These are phyloP conservation scores for Hydrangea macrophylla DNA, from an alignment of 148 eudicot genomes.

Conservation along the genomic window DNA sequence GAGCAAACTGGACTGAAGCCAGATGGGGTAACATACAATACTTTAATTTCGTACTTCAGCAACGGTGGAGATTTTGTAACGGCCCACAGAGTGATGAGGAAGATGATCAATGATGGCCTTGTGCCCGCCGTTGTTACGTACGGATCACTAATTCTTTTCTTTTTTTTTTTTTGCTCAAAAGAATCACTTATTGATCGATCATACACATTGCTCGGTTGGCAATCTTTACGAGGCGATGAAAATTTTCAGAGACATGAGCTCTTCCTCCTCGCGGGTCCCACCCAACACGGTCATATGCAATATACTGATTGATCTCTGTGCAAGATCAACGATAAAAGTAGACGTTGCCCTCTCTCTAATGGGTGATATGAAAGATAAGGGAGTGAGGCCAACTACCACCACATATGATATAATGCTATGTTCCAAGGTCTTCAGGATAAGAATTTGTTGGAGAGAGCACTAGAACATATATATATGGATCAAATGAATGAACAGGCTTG, in stretches of 20 bases:
- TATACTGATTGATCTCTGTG: constrained; percentile 60
- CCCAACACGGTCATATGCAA: constrained; percentile 79
- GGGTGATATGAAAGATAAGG: constrained; percentile 58
- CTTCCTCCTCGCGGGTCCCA: constrained; percentile 29
- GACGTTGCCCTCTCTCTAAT: constrained; percentile 57
- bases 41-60: constrained; percentile 61
- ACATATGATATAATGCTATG: constrained; percentile 79
- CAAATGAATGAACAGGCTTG: constrained; percentile 64
- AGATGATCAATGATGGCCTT: constrained; percentile 48
- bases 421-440: constrained; percentile 57
- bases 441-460: constrained; percentile 54
- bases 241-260: constrained; percentile 45
- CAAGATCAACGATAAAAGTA: constrained; percentile 39
- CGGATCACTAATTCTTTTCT: constrained; percentile 60
- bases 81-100: constrained; percentile 44
- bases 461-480: constrained; percentile 69
- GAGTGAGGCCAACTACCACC: constrained; percentile 55
- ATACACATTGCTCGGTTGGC: constrained; percentile 51
- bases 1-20: constrained; percentile 44
- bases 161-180: too few relatives aligned
- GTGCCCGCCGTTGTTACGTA: constrained; percentile 63
- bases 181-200: too few relatives aligned
- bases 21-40: constrained; percentile 63
- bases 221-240: constrained; percentile 55
- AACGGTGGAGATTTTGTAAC: constrained; percentile 44